Evolutionary conservation across 495 filamentous ascomycete species (phyloP).

Genomic region (Hypoxylon fragiforme): DNA sequence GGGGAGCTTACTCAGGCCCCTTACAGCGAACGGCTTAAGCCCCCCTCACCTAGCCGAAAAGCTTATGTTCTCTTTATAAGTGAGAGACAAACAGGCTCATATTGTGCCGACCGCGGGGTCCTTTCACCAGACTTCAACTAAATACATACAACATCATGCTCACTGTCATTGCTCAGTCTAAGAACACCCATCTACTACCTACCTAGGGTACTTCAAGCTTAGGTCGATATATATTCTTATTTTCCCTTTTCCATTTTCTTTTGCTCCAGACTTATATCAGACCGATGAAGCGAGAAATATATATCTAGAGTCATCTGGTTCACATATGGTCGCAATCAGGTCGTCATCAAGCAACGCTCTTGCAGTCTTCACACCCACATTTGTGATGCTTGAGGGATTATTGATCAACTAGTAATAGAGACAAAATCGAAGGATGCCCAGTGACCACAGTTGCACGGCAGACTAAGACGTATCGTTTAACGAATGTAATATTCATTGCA

Average conservation of each 20-base stretch:
- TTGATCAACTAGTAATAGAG: slow-evolving; percentile 35
- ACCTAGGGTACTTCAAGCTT: slow-evolving; percentile 4
- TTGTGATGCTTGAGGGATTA: slow-evolving; percentile 29
- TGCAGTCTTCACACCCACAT: slow-evolving; percentile 25
- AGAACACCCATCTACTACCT: no score
- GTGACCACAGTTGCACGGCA: slow-evolving; percentile 17
- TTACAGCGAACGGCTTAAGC: slow-evolving; percentile 13
- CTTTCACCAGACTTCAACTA: slow-evolving; percentile 9
- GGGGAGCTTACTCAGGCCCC: slow-evolving; percentile 27
- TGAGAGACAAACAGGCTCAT: slow-evolving; percentile 10
- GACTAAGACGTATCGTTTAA: slow-evolving; percentile 11
- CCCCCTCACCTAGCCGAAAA: not conserved
- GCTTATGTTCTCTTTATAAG: slow-evolving; percentile 15
- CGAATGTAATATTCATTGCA: slow-evolving; percentile 9
- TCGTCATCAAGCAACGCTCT: slow-evolving; percentile 15
- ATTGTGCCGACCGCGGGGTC: slow-evolving; percentile 29
- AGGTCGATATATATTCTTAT: not conserved
- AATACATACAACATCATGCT: no score
- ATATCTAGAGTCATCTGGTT: slow-evolving; percentile 7
- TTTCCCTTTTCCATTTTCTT: not conserved
- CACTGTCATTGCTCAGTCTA: no score
- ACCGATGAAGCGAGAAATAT: not conserved
- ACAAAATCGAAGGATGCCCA: slow-evolving; percentile 3
- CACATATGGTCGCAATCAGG: slow-evolving; percentile 21
- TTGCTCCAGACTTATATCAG: no score